Base-by-base conservation (phyloP, 2,329 filamentous ascomycete genomes). In the Purpureocillium lavendulum region DNA sequence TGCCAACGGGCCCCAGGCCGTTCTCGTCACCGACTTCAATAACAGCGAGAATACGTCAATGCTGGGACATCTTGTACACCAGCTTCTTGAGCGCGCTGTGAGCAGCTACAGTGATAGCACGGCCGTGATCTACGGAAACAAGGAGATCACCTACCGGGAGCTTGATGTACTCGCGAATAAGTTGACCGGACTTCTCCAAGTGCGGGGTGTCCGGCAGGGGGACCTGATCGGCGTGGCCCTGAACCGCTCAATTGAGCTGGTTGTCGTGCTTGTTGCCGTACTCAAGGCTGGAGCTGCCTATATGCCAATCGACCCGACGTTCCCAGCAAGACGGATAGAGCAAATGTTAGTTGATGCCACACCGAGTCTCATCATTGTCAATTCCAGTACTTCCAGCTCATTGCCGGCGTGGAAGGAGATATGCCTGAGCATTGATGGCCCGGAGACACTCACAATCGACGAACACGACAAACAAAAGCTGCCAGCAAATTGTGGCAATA, bases 201-300 rank as follows among this genome's bases (percentile, higher is more conserved):
- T 35, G 3, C 40, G 35, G 8, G 40, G 39, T 26, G 29, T 47
- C n/a, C 12, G 33, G 28, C 38, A 29, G 13, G 44, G 40, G 14
- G 32, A 42, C 32, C 30, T 49, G 15, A 35, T 49, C 21, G 44
- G 24, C 35, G 39, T 49, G 10, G 37, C 36, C 11, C 16, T 49
- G 13, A 32, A 41, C 24, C 45, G 47, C 17, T 49, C 47, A 17
- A 38, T 44, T 13, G 39, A 48, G n/a, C 39, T 49, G 11, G 40
- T 49, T 4, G 40, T 41, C 5, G 37, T 37, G 8, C 31, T 49
- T 15, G 36, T 49, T 24, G 47, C 43, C 5, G 38, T 48, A 4
- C 16, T 44, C 15, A 46, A 48, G 30, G 26, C 40, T 5, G 47
- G 47, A 7, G 47, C 47, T n/a, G 45, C 42, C 6, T 49, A 46